Base-by-base conservation (phyloP, 2,329 filamentous ascomycete genomes). In the Talaromyces sp. region DNA sequence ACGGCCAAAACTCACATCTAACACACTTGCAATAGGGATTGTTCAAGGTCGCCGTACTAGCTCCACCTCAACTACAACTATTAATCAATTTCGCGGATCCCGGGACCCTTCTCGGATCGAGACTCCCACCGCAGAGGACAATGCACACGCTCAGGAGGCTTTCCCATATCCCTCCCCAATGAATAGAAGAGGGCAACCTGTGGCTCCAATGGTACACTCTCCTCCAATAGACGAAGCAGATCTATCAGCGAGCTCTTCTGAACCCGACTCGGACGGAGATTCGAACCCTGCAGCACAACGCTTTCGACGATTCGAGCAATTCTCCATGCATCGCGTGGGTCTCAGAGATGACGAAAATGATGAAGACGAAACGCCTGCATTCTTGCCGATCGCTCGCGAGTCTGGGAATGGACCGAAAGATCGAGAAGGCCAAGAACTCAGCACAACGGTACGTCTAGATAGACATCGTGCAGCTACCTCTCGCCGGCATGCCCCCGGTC, bases 291-390 rank as follows among this genome's bases (percentile, higher is more conserved):
- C 57, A 41, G 63, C 60, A 4, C 67, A 65, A 2, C 59, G 65
- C 9, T 72, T 73, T 49, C 69, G 66, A 52, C 70, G 70, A 8
- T 75, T 75, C 49, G 72, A 73, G 8, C 70, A 70, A 54, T 72
- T 71, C 41, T 76, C 74, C 3, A 69, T 60, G 3, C 71, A 73
- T 49, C 67, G 65, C 20, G 60, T 65, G 1, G 58, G 69, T 35
- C 49, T 70, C 11, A 54, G 65, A 19, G 70, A 74, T 22, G 69
- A 74, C 3, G 74, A 75, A 17, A 69, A 77, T 14, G 74, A 77
- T 20, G 76, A 76, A 11, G 76, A 78, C 32, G 76, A 78, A 17
- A 68, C 75, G 0, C 76, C 76, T 0, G 75, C 77, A 2, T 80
- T 80, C 51, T 65, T 79, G 1, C 76, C 77, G 1, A 62, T 78